Base-by-base conservation (phyloP, 495 filamentous ascomycete genomes). In the Lasiosphaeris hirsuta region DNA sequence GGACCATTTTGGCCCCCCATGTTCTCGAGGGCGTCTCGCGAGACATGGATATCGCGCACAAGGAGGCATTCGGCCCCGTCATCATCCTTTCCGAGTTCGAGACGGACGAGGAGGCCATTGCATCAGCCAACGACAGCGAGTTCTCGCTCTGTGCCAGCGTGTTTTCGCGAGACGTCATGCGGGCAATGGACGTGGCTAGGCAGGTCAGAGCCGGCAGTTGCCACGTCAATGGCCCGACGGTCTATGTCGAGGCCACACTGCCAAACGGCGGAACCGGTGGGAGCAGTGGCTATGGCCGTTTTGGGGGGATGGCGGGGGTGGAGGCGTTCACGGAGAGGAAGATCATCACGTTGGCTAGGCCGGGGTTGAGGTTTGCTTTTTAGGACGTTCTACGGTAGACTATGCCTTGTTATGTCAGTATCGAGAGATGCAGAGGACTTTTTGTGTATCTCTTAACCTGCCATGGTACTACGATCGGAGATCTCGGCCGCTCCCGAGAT, bases 221-320 rank as follows among this genome's bases (percentile, higher is more conserved):
- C 48, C 70, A 74, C 39, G 51, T 74, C 47, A 74, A 73, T 51
- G 66, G 65, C 3, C 63, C 69, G 30, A 73, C 72, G 2, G 61
- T 72, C 3, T 70, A 73, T 38, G 64, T 70, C 3, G 71, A 72
- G 45, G 57, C 68, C 3, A 66, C 65, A 10, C 52, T 72, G 23
- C 70, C 70, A 1, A 69, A 70, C 23, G 69, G 72, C 5, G 70
- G 70, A 7, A 63, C 66, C 2, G 70, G 71, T 10, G 64, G 68
- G 11, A 68, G 68, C 37, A 68, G 62, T n/a, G 69, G 71, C 4
- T 74, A 69, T 54, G 71, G 72, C 2, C 60, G 70, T 13, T 75
- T 75, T 41, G 70, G 69, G 10, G 71, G 65, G 13, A 67, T 69
- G 18, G 64, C 66, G 5, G 66, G 66, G 8, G 64, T 71, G 8